A percentile compares a stretch with the other conserved stretches of the same genome.
phyloP scores from a whole-genome alignment of 139 green algal genomes.

The Auxenochlorella pyrenoidosa region DNA sequence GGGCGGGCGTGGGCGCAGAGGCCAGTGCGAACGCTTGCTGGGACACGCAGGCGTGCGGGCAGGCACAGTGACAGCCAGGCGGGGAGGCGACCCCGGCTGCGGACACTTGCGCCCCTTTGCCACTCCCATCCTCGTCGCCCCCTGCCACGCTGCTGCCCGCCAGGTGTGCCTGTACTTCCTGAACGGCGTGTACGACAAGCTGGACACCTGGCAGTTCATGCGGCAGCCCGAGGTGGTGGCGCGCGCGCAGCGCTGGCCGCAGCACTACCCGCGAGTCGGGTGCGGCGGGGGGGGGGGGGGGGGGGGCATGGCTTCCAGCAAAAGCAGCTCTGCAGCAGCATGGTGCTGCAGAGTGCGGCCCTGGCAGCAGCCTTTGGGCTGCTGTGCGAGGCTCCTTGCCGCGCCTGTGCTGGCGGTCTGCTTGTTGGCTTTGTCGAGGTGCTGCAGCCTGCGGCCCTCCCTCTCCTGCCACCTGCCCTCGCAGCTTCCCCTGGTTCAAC shows the following conservation, averaged over 20 bases:
- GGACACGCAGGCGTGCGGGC: not conserved
- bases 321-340: no score
- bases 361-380: not conserved
- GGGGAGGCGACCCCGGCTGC: not conserved
- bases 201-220: conserved; percentile 10
- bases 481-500: conserved; percentile 35
- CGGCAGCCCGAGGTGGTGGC: conserved; percentile 23
- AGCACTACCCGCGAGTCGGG: conserved; percentile 23
- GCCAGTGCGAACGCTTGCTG: not conserved
- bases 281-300: no score
- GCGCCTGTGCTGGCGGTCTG: not conserved
- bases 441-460: not conserved
- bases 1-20: not conserved
- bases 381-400: not conserved
- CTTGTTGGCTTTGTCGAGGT: not conserved
- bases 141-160: not conserved
- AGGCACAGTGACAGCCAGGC: not conserved
- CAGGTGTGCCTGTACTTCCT: conserved; percentile 33
- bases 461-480: not conserved
- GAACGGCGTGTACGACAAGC: conserved; percentile 19
- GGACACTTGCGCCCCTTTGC: not conserved
- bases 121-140: not conserved
- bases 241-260: conserved; percentile 26
- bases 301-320: no score
- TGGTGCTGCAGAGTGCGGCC: not conserved